Percentiles rank a stretch among this genome's conserved stretches.
Evolutionary conservation across 2,329 filamentous ascomycete genomes (phyloP).

Genomic region (Triangularia verruculosa): DNA sequence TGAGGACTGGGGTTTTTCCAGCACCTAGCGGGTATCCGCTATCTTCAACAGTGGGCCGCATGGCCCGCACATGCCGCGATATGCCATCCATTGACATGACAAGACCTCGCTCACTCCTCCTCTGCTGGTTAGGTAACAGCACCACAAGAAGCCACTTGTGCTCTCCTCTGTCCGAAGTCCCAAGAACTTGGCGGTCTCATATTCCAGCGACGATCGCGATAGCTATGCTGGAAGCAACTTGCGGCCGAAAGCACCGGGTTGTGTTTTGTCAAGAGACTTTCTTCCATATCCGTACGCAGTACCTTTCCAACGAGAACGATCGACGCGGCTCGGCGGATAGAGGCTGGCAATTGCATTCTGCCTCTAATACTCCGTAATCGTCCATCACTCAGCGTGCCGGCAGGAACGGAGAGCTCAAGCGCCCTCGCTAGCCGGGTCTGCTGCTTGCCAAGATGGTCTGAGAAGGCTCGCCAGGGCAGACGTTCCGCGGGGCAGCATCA

Average conservation of each 20-base stretch:
- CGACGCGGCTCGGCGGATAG: constrained; percentile 21
- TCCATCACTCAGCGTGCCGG: constrained; percentile 12
- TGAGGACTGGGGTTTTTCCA: constrained; percentile 4
- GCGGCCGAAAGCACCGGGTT: constrained; percentile 14
- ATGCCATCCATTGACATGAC: neutral
- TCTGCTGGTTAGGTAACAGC: constrained; percentile 13
- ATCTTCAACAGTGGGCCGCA: neutral
- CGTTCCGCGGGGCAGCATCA: constrained; percentile 18
- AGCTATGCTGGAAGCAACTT: constrained; percentile 10
- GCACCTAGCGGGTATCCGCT: neutral
- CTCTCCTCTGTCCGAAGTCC: constrained; percentile 7
- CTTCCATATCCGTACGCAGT: constrained; percentile 8
- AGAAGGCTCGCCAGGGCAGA: constrained; percentile 20
- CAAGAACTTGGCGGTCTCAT: constrained; percentile 23
- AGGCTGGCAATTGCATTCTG: constrained; percentile 26
- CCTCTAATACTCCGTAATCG: constrained; percentile 19
- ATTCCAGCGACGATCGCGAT: constrained; percentile 12
- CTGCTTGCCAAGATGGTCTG: constrained; percentile 16
- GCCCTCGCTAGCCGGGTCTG: constrained; percentile 17
- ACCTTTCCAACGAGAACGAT: constrained; percentile 8
- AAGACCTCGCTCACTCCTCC: neutral
- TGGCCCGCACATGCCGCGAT: constrained; percentile 7
- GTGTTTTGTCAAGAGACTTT: constrained; percentile 18
- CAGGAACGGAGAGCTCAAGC: constrained; percentile 17
- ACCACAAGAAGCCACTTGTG: constrained; percentile 1